Base-by-base conservation (phyloP, 139 green algal genomes). In the Pleodorina starrii region DNA sequence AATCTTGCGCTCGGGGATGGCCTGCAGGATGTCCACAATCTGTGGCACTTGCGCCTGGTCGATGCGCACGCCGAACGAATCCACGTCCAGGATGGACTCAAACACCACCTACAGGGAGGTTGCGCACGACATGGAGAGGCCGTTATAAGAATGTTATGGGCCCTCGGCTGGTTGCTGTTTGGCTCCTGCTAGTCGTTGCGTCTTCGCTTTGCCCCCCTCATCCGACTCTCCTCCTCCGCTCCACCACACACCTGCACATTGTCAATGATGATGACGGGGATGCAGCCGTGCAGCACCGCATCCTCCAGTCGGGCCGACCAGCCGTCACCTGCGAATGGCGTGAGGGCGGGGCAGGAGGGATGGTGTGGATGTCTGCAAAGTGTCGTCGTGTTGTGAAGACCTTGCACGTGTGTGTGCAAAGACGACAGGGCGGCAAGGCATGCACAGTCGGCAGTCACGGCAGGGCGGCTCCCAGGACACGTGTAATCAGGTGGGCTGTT, bases 231-330 rank as follows among this genome's bases (percentile, higher is more conserved):
- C 54, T 66, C 29, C 54, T 66, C 25, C 5, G 29, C 25, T 66
- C 54, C 54, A 12, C 25, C 25, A 66, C 54, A 21, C 5, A 73
- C 63, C 6, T 71, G 36, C 59, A 95, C 78, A n/a, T 86, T 50
- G 57, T 94, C 90, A 27, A 88, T 87, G 60, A 96, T 93, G 23
- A 94, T 91, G 7, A 97, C 93, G 5, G 94, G 94, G 83, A 97
- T 93, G 91, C 94, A 97, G 66, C 94, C 94, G 74, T 96, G 94
- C 73, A 95, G 74, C 0, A 95, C 89, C 0, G 94, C 92, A 54
- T 96, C 94, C 36, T 94, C 94, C 38, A 94, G 90, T 0, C 93
- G 71, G 3, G 75, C 84, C 0, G 66, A 85, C 85, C 91, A 96
- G 60, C 94, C 94, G 59, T 96, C 93, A 12, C 92, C 92, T 57